Percentiles rank a stretch among this genome's conserved stretches.
Conservation (phyloP, 306 rosid species). For the Trifolium subterraneum region DNA sequence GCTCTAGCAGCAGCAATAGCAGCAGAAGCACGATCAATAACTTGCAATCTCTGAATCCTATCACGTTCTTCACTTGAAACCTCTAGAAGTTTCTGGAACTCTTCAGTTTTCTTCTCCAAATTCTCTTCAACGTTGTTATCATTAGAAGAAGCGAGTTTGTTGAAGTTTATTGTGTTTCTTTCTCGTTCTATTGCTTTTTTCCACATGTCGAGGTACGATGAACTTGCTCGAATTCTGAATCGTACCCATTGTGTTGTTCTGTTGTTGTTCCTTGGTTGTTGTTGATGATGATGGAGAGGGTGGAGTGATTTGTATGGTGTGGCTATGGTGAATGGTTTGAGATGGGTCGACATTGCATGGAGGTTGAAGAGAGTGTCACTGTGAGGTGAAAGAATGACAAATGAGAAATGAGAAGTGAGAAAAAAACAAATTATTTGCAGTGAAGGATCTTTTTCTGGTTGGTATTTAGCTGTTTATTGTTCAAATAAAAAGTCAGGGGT, state of each 20-base stretch:
- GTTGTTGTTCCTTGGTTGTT: background rate
- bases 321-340: constrained; percentile 45
- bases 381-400: background rate
- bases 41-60: constrained; percentile 78
- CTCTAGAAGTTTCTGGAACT: constrained; percentile 76
- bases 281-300: background rate
- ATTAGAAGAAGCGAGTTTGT: constrained; percentile 44
- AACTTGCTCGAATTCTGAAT: constrained; percentile 33
- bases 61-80: constrained; percentile 83
- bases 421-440: too few relatives aligned
- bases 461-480: too few relatives aligned
- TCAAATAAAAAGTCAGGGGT: too few relatives aligned
- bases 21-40: constrained; percentile 88
- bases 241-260: constrained; percentile 42
- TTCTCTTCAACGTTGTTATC: constrained; percentile 2
- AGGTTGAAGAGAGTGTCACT: background rate
- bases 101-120: constrained; percentile 67
- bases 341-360: constrained; percentile 55
- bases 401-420: too few relatives aligned
- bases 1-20: constrained; percentile 84
- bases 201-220: constrained; percentile 88
- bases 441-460: too few relatives aligned
- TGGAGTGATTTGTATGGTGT: constrained; percentile 35
- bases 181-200: constrained; percentile 73
- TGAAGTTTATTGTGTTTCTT: constrained; percentile 58